Evolutionary conservation across 2,329 filamentous ascomycete species (phyloP).

Genomic region (Neurospora sp.): DNA sequence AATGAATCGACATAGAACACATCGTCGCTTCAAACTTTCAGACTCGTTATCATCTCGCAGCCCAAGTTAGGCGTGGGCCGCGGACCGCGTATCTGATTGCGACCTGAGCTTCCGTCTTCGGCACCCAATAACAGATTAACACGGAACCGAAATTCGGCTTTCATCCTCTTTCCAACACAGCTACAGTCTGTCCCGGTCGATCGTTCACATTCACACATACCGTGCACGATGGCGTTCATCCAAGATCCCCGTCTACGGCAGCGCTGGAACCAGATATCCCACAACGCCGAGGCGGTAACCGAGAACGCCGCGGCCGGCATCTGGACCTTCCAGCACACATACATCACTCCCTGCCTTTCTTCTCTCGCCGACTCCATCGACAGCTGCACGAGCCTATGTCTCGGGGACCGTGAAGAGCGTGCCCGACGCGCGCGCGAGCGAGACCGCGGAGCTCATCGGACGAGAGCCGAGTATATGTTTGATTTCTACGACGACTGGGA

Average conservation of each 20-base stretch:
- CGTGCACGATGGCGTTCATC: conserved; percentile 43
- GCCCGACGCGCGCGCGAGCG: conserved; percentile 58
- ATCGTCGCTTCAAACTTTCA: neutral
- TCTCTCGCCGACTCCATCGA: conserved; percentile 57
- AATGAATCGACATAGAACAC: neutral
- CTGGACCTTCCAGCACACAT: conserved; percentile 79
- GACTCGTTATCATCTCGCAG: neutral
- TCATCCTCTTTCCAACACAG: neutral
- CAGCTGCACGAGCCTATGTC: conserved; percentile 61
- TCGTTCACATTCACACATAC: conserved; percentile 1
- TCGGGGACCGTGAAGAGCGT: conserved; percentile 65
- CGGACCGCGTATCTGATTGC: neutral
- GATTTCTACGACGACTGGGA: conserved; percentile 99
- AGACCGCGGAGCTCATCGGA: conserved; percentile 39
- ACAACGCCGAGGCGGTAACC: conserved; percentile 83
- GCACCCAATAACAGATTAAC: neutral
- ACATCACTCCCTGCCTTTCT: conserved; percentile 71
- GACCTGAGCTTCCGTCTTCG: neutral
- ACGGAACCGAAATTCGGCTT: neutral
- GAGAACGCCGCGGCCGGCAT: conserved; percentile 86
- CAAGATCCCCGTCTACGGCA: conserved; percentile 85
- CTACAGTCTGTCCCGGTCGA: neutral
- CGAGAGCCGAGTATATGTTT: conserved; percentile 70
- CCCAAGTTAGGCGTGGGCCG: neutral
- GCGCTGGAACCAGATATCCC: conserved; percentile 84